Percentiles rank a stretch among this genome's conserved stretches.
phyloP scores from a whole-genome alignment of 169 alveolate species.

The Perkinsus chesapeaki region DNA sequence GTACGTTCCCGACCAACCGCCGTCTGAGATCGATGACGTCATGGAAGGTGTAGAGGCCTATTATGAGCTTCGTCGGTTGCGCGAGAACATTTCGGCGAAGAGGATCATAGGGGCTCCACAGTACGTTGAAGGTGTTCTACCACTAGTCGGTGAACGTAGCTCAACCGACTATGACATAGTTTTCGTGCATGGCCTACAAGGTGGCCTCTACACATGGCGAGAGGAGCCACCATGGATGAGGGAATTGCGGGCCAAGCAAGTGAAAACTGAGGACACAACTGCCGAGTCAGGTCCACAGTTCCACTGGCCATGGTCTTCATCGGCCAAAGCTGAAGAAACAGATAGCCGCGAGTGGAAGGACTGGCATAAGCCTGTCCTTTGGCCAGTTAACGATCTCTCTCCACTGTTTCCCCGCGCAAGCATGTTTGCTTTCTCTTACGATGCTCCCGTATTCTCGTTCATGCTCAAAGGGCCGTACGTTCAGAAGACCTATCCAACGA shows the following conservation, averaged over 20 bases:
- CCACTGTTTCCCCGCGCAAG: background rate
- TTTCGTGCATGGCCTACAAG: background rate
- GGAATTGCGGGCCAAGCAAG: background rate
- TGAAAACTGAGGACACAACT: background rate
- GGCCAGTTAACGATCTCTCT: background rate
- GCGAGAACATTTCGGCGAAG: background rate
- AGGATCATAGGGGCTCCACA: background rate
- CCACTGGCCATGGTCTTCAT: background rate
- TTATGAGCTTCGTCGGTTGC: background rate
- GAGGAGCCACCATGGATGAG: background rate
- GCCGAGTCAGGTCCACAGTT: background rate
- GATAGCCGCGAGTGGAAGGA: background rate
- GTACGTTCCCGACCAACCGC: background rate
- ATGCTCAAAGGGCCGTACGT: background rate
- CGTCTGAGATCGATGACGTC: background rate
- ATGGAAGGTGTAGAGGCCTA: background rate
- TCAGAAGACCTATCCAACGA: background rate
- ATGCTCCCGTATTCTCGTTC: background rate
- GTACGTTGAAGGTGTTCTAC: background rate
- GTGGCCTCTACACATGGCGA: background rate
- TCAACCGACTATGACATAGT: background rate
- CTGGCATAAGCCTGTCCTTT: background rate
- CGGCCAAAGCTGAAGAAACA: background rate
- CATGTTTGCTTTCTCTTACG: background rate
- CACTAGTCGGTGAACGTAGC: background rate